These are phyloP conservation scores for Colletotrichum simmondsii DNA, from an alignment of 2,329 filamentous ascomycete species.

Conservation along the genomic window DNA sequence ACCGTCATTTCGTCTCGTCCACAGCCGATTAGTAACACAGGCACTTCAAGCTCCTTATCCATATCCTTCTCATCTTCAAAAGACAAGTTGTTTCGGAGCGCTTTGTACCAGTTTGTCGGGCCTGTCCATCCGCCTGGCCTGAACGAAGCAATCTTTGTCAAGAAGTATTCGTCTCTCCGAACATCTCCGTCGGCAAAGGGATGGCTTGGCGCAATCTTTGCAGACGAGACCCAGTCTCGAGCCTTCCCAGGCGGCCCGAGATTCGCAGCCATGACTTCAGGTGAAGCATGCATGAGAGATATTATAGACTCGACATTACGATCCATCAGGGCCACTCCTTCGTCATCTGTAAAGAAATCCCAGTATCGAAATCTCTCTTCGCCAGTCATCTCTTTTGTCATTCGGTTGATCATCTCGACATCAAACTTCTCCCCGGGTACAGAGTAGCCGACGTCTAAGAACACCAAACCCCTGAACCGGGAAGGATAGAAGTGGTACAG, in stretches of 20 bases:
- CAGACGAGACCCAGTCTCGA: slow-evolving; percentile 8
- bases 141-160: not conserved
- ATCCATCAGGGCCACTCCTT: slow-evolving; percentile 13
- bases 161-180: not conserved
- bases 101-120: slow-evolving; percentile 27
- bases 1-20: slow-evolving; percentile 26
- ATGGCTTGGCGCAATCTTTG: not conserved
- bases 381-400: slow-evolving; percentile 39
- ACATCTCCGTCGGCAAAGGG: not conserved
- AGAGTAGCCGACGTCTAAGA: slow-evolving; percentile 45
- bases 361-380: slow-evolving; percentile 25
- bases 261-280: slow-evolving; percentile 21
- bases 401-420: slow-evolving; percentile 43
- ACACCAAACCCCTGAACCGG: slow-evolving; percentile 37
- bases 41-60: not conserved
- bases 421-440: slow-evolving; percentile 42
- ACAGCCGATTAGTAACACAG: slow-evolving; percentile 16
- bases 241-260: slow-evolving; percentile 5
- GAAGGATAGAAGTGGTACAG: slow-evolving; percentile 40
- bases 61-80: slow-evolving; percentile 15
- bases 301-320: slow-evolving; percentile 2
- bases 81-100: slow-evolving; percentile 17
- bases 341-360: slow-evolving; percentile 23
- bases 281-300: slow-evolving; percentile 26
- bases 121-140: slow-evolving; percentile 10